Conservation (phyloP, 305 asterid species). For the Fraxinus dipetala region DNA sequence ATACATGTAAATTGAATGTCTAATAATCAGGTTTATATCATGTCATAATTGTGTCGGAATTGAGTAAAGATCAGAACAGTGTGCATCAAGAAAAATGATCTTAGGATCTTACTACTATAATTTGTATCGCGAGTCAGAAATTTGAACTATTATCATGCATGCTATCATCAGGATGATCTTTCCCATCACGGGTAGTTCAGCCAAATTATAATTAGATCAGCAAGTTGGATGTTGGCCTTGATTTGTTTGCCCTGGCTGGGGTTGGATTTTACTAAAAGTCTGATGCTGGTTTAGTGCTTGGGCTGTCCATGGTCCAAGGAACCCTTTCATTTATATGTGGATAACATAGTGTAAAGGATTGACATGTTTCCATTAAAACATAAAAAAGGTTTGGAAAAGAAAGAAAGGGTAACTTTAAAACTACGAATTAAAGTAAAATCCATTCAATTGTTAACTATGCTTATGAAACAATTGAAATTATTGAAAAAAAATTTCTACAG, state of each 20-base stretch:
- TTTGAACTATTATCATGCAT: neutral
- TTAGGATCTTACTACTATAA: neutral
- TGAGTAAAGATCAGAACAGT: neutral
- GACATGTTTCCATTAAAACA: neutral
- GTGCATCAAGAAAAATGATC: neutral
- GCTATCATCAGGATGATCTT: neutral
- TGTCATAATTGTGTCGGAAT: neutral
- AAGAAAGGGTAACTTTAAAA: neutral
- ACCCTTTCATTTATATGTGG: neutral
- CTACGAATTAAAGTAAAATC: neutral
- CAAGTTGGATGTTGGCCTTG: neutral
- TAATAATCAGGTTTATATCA: neutral
- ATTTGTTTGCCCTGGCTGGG: neutral
- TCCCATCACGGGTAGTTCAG: neutral
- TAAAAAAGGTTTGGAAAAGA: neutral
- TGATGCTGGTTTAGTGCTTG: neutral
- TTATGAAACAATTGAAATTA: neutral
- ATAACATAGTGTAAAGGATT: neutral
- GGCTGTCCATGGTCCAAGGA: neutral
- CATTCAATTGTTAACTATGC: neutral
- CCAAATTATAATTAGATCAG: neutral
- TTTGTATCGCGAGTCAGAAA: neutral
- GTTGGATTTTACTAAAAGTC: neutral
- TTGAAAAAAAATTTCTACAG: neutral
- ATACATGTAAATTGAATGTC: neutral